These are phyloP conservation scores for Phaseolus lunatus DNA, from an alignment of 306 rosid genomes.

Conservation along the genomic window DNA sequence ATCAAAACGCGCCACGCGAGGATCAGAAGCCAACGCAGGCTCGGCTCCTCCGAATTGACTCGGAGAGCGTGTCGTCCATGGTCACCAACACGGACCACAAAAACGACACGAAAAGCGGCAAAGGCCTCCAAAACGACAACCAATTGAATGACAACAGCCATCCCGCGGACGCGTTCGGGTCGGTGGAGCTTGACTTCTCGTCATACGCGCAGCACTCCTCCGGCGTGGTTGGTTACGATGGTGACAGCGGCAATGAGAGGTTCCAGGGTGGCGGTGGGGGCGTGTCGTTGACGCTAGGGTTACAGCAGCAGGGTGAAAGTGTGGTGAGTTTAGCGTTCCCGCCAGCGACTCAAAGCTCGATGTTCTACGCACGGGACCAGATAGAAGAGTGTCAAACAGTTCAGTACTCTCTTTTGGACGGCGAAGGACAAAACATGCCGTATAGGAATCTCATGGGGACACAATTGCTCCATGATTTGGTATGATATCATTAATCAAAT, in stretches of 20 bases:
- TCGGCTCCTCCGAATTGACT: constrained; percentile 61
- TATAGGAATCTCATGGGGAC: constrained; percentile 87
- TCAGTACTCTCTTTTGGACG: constrained; percentile 81
- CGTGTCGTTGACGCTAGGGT: constrained; percentile 88
- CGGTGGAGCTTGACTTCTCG: constrained; percentile 77
- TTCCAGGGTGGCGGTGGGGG: constrained; percentile 40
- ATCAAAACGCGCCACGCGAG: constrained; percentile 8
- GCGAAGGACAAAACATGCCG: constrained; percentile 70
- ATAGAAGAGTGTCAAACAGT: constrained; percentile 71
- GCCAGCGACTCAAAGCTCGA: constrained; percentile 49
- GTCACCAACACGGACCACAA: constrained; percentile 46
- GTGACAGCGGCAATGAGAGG: neutral
- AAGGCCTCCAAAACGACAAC: constrained; percentile 39
- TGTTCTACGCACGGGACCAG: constrained; percentile 69
- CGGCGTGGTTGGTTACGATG: constrained; percentile 40
- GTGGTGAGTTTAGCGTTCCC: constrained; percentile 68
- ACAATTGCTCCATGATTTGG: constrained; percentile 81
- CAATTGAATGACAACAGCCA: neutral
- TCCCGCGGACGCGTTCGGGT: constrained; percentile 41
- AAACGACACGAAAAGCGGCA: constrained; percentile 46
- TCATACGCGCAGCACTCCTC: constrained; percentile 53
- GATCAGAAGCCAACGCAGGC: constrained; percentile 41
- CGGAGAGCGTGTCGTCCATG: constrained; percentile 58
- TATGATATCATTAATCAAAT: constrained; percentile 36
- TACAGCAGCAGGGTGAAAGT: constrained; percentile 69